These are phyloP conservation scores for Coniochaeta ligniaria DNA, from an alignment of 2,329 filamentous ascomycete species.

Conservation along the genomic window DNA sequence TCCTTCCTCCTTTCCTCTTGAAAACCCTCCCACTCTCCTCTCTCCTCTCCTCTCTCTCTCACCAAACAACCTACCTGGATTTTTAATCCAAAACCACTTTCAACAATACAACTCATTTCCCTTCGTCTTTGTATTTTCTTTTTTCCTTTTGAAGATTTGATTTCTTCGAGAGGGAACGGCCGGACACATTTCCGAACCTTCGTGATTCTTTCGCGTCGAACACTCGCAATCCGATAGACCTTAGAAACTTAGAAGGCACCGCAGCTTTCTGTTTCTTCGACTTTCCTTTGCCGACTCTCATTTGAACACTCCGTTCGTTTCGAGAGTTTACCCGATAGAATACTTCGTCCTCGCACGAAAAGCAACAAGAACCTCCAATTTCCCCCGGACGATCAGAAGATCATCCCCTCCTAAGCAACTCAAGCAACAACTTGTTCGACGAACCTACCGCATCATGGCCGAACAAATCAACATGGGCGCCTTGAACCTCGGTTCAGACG, in stretches of 20 bases:
- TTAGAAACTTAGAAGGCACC: neutral
- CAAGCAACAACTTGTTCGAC: constrained; percentile 13
- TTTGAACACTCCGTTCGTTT: constrained; percentile 18
- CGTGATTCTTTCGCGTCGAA: constrained; percentile 1
- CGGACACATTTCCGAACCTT: constrained; percentile 21
- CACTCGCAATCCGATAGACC: constrained; percentile 4
- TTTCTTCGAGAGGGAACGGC: constrained; percentile 33
- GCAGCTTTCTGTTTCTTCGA: constrained; percentile 5
- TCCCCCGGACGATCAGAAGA: neutral
- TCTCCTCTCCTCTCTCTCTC: constrained; percentile 8
- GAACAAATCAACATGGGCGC: constrained; percentile 79
- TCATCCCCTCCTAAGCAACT: neutral
- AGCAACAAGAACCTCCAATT: neutral
- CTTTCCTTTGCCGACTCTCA: constrained; percentile 15
- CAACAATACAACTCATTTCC: constrained; percentile 15
- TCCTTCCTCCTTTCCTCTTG: constrained; percentile 3
- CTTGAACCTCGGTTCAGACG: constrained; percentile 53
- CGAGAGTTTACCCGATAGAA: constrained; percentile 11
- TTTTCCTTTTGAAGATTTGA: constrained; percentile 36
- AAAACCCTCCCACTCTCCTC: neutral
- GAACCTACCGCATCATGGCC: constrained; percentile 53
- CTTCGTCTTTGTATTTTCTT: constrained; percentile 29
- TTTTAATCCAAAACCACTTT: constrained; percentile 20
- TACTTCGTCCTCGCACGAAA: neutral
- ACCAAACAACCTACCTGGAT: constrained; percentile 20